Evolutionary conservation across 768 basidiomycete genomes (phyloP).

Genomic region (Russula abietina): DNA sequence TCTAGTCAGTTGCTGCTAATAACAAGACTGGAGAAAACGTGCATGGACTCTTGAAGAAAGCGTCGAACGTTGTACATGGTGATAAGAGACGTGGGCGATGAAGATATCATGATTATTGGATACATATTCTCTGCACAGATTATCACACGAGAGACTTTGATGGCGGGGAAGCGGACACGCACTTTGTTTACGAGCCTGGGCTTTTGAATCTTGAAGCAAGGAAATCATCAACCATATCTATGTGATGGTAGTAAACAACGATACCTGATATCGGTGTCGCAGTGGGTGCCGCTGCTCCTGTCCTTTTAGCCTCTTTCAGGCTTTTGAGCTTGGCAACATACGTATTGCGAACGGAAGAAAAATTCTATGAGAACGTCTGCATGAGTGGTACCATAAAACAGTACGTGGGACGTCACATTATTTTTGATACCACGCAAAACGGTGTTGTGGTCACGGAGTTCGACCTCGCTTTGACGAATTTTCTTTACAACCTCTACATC

Average conservation of each 20-base stretch:
- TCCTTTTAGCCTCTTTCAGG: conserved; percentile 58
- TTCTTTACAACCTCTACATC: conserved; percentile 86
- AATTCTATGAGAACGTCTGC: conserved; percentile 53
- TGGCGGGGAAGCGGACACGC: conserved; percentile 29
- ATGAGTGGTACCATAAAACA: not conserved
- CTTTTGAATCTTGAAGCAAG: conserved; percentile 42
- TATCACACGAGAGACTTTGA: not conserved
- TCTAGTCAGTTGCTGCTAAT: not conserved
- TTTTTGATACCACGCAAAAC: conserved; percentile 78
- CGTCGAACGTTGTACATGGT: conserved; percentile 97
- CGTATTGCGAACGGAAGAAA: conserved; percentile 56
- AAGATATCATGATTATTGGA: conserved; percentile 97
- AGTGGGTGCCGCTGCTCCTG: conserved; percentile 38
- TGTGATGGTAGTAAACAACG: not conserved
- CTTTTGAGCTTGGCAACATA: conserved; percentile 77
- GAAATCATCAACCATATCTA: not conserved
- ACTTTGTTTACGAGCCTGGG: conserved; percentile 68
- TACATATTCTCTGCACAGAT: conserved; percentile 58
- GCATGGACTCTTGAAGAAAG: conserved; percentile 88
- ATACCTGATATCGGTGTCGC: conserved; percentile 37
- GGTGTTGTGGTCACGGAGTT: conserved; percentile 74
- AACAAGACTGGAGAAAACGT: conserved; percentile 7
- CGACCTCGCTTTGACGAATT: conserved; percentile 69
- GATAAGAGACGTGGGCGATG: conserved; percentile 88
- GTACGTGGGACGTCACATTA: conserved; percentile 50